phyloP scores from a whole-genome alignment of 73 alveolate genomes.

The Strombidium stylifer region DNA sequence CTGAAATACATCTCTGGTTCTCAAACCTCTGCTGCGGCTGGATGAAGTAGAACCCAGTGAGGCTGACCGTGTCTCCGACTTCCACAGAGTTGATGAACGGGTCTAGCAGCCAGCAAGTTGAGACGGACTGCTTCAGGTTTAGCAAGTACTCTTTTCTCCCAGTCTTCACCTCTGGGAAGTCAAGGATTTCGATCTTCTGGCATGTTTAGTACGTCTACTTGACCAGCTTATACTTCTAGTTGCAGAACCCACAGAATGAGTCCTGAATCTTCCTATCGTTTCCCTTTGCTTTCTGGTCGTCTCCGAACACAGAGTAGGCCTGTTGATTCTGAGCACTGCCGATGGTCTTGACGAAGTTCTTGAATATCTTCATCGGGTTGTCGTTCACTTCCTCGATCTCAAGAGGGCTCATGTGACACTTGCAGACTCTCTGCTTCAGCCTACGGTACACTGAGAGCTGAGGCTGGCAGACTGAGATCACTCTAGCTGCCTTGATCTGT shows the following conservation, averaged over 20 bases:
- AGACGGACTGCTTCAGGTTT: constrained; percentile 1
- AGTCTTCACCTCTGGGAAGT: background rate
- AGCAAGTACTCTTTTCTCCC: no score
- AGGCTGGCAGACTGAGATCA: constrained; percentile 13
- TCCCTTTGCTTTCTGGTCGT: background rate
- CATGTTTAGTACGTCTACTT: constrained; percentile 6
- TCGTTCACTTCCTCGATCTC: background rate
- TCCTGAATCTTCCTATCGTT: background rate
- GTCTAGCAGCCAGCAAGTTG: constrained; percentile 30
- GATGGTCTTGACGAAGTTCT: constrained; percentile 11
- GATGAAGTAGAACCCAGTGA: constrained; percentile 42
- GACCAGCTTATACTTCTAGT: background rate
- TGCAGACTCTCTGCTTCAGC: constrained; percentile 1
- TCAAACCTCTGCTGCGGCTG: constrained; percentile 1
- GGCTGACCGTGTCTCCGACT: constrained; percentile 22
- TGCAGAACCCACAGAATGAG: no score
- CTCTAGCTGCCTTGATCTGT: constrained; percentile 28
- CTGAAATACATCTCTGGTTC: constrained; percentile 25
- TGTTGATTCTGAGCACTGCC: background rate
- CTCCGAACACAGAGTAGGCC: constrained; percentile 13
- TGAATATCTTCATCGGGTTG: constrained; percentile 41
- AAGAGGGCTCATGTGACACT: constrained; percentile 2
- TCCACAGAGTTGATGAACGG: constrained; percentile 32
- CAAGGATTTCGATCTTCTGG: constrained; percentile 42
- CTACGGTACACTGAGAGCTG: constrained; percentile 3